phyloP scores from a whole-genome alignment of 2,329 filamentous ascomycete genomes.

The Stagonosporopsis chrysanthemi region DNA sequence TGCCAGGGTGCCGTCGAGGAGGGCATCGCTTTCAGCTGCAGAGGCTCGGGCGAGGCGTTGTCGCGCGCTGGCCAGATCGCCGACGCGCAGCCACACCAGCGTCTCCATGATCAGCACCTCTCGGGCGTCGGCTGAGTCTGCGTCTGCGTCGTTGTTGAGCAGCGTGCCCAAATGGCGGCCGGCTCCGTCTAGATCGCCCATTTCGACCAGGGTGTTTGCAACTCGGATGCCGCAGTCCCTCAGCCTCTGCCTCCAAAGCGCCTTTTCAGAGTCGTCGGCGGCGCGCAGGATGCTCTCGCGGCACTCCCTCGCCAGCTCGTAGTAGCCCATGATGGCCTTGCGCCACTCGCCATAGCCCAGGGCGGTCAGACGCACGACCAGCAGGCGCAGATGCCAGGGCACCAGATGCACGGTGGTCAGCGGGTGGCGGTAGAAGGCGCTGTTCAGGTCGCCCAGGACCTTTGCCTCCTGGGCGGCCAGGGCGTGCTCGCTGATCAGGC shows the following conservation, averaged over 20 bases:
- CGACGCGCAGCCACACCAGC: conserved; percentile 79
- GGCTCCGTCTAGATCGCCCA: conserved; percentile 86
- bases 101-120: conserved; percentile 56
- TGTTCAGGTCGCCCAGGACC: conserved; percentile 66
- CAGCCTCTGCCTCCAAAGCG: conserved; percentile 75
- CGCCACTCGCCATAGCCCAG: conserved; percentile 85
- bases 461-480: conserved; percentile 68
- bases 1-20: conserved; percentile 58
- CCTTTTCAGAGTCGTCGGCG: conserved; percentile 60
- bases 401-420: conserved; percentile 65
- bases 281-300: conserved; percentile 62
- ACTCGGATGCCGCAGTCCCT: conserved; percentile 74
- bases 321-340: conserved; percentile 86
- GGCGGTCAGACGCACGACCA: conserved; percentile 83
- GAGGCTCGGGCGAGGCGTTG: conserved; percentile 55
- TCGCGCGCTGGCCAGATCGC: conserved; percentile 74
- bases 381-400: conserved; percentile 85
- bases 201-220: conserved; percentile 75
- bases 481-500: conserved; percentile 72
- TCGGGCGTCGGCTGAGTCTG: conserved; percentile 35
- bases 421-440: conserved; percentile 60
- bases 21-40: conserved; percentile 30
- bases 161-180: conserved; percentile 74
- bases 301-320: conserved; percentile 84
- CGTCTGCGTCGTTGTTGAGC: conserved; percentile 1